A percentile compares a stretch with the other conserved stretches of the same genome.
phyloP scores from a whole-genome alignment of 2,329 filamentous ascomycete genomes.

The Didymella keratinophila region DNA sequence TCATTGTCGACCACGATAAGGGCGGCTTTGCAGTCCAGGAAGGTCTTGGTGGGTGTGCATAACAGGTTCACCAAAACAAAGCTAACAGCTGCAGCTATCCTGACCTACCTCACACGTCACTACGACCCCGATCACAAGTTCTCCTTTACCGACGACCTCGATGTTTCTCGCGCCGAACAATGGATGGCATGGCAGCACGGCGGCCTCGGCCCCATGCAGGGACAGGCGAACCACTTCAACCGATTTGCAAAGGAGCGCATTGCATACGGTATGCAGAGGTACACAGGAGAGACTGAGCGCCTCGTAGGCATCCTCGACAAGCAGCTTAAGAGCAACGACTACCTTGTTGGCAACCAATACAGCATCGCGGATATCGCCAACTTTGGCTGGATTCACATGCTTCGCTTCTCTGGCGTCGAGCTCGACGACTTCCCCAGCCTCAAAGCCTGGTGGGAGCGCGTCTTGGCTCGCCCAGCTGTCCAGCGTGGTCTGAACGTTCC shows the following conservation, averaged over 20 bases:
- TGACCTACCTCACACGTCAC: slow-evolving; percentile 55
- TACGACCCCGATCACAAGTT: slow-evolving; percentile 59
- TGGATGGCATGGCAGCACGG: slow-evolving; percentile 69
- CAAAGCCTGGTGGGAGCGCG: slow-evolving; percentile 55
- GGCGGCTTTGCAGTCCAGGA: slow-evolving; percentile 62
- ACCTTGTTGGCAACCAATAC: slow-evolving; percentile 57
- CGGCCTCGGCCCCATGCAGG: slow-evolving; percentile 55
- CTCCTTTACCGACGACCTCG: slow-evolving; percentile 57
- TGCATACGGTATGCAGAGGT: slow-evolving; percentile 56
- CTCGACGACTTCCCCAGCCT: slow-evolving; percentile 54
- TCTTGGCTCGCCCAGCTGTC: slow-evolving; percentile 54
- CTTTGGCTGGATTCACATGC: slow-evolving; percentile 55
- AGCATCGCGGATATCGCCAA: slow-evolving; percentile 57
- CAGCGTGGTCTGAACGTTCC: slow-evolving; percentile 51
- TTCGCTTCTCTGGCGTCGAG: slow-evolving; percentile 53
- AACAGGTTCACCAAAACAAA: not conserved
- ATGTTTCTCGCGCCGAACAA: slow-evolving; percentile 60
- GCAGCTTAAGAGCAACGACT: slow-evolving; percentile 52
- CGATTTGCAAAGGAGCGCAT: slow-evolving; percentile 55
- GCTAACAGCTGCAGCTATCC: slow-evolving; percentile 47
- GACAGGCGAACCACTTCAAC: slow-evolving; percentile 52
- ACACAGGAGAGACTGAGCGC: slow-evolving; percentile 58
- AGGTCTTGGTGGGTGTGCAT: slow-evolving; percentile 43
- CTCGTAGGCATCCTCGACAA: slow-evolving; percentile 56
- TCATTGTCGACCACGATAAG: slow-evolving; percentile 71